A percentile compares a stretch with the other conserved stretches of the same genome.
Evolutionary conservation across 345 rosid genomes (phyloP).

Genomic region (Gossypium thurberi): DNA sequence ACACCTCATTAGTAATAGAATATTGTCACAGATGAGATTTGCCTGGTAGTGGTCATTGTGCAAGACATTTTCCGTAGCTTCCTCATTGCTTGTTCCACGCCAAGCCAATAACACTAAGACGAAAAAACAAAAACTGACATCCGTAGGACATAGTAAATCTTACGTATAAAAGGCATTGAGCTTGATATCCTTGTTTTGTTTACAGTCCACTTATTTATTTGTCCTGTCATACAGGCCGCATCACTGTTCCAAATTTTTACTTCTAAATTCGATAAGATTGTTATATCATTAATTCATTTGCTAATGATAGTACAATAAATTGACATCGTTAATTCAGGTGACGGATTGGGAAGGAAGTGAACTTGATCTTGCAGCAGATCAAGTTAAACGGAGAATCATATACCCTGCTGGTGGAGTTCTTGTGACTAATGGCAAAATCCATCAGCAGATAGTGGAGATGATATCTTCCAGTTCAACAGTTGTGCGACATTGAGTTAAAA

Average conservation of each 20-base stretch:
- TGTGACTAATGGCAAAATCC: constrained; percentile 44
- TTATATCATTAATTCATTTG: background rate
- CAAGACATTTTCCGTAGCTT: background rate
- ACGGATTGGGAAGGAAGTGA: constrained; percentile 54
- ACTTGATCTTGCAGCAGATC: constrained; percentile 43
- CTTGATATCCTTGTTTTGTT: background rate
- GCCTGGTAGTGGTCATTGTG: background rate
- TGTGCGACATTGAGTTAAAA: constrained; percentile 13
- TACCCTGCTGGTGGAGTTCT: constrained; percentile 46
- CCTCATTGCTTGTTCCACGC: background rate
- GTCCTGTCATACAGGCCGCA: background rate
- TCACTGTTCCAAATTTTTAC: background rate
- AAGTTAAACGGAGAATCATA: constrained; percentile 37
- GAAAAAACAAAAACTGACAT: background rate
- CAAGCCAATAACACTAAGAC: background rate
- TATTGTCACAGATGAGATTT: background rate
- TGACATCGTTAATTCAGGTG: constrained; percentile 31
- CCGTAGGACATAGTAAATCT: background rate
- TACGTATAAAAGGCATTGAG: background rate
- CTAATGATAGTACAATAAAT: background rate
- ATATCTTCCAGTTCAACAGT: constrained; percentile 29
- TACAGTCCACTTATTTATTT: background rate
- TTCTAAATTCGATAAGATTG: background rate
- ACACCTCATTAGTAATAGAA: background rate
- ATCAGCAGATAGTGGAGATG: constrained; percentile 33